Percentiles rank a stretch among this genome's conserved stretches.
Conservation (phyloP, 2,329 filamentous ascomycete species). For the Beauveria sp. region DNA sequence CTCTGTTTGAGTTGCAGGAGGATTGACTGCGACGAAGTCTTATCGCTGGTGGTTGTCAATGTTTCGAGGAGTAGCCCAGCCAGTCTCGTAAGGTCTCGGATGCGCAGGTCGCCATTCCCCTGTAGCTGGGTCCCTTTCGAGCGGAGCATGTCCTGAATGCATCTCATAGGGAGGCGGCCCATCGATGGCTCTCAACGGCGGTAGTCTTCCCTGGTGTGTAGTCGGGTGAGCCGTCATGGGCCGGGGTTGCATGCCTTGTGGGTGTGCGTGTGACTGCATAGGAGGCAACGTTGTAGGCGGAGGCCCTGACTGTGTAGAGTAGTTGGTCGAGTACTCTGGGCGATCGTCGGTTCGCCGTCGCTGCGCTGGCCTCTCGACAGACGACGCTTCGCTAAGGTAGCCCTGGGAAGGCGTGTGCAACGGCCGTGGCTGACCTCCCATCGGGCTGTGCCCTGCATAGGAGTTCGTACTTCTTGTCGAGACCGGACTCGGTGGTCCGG, state of each 20-base stretch:
- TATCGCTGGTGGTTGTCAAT: constrained; percentile 1
- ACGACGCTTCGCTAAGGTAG: constrained; percentile 35
- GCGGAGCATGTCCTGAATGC: constrained; percentile 19
- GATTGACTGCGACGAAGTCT: neutral
- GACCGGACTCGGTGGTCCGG: constrained; percentile 44
- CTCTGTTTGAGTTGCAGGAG: neutral
- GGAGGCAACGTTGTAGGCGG: constrained; percentile 33
- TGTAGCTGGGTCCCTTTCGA: constrained; percentile 29
- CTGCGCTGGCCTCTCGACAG: constrained; percentile 38
- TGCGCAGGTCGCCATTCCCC: constrained; percentile 29
- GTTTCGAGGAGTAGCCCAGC: constrained; percentile 26
- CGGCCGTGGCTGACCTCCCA: constrained; percentile 20
- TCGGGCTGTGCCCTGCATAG: constrained; percentile 31
- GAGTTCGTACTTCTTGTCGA: constrained; percentile 28
- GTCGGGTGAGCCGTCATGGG: constrained; percentile 29
- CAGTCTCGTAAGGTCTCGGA: constrained; percentile 25
- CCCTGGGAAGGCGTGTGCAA: constrained; percentile 22
- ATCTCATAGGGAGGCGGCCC: constrained; percentile 19
- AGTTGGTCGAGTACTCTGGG: constrained; percentile 33
- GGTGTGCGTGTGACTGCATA: constrained; percentile 31
- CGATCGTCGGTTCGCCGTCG: constrained; percentile 42
- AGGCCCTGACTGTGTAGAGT: constrained; percentile 27
- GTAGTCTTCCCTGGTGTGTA: constrained; percentile 36
- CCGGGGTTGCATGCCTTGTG: constrained; percentile 24
- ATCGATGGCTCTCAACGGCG: constrained; percentile 41